Conservation (phyloP, 192 early-diverging fungal species). For the Gigaspora rosea region DNA sequence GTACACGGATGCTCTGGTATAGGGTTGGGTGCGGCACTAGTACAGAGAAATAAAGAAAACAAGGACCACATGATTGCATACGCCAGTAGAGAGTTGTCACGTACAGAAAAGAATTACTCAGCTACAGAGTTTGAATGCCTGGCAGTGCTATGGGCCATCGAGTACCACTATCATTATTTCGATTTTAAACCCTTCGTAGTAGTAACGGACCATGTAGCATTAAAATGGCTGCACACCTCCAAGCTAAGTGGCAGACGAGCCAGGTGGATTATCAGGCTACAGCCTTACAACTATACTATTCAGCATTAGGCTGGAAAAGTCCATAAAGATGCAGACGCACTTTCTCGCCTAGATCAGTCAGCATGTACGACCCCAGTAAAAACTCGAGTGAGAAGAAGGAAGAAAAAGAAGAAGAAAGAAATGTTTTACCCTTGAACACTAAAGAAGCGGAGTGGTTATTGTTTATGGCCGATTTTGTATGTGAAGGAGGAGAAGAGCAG, state of each 20-base stretch:
- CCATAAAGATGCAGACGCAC: no score
- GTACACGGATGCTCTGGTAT: background rate
- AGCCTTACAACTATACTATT: no score
- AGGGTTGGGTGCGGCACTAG: constrained; percentile 10
- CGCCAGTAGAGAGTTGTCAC: background rate
- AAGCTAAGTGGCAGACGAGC: background rate
- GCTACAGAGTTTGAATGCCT: background rate
- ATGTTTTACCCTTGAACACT: no score
- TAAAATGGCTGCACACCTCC: background rate
- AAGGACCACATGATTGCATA: constrained; percentile 4
- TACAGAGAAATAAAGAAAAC: constrained; percentile 9
- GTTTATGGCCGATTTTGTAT: no score
- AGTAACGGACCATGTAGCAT: background rate
- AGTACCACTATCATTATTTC: background rate
- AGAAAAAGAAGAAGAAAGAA: no score
- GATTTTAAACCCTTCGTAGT: background rate
- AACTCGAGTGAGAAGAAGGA: no score
- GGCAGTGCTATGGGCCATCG: background rate
- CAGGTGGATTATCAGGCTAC: no score
- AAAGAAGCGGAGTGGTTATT: no score
- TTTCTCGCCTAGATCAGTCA: no score
- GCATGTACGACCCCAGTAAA: no score
- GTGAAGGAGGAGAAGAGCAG: no score
- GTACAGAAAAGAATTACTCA: background rate
- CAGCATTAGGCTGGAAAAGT: no score